Conservation (phyloP, 805 yeast species). For the Saccharomyces kudriavzevii region DNA sequence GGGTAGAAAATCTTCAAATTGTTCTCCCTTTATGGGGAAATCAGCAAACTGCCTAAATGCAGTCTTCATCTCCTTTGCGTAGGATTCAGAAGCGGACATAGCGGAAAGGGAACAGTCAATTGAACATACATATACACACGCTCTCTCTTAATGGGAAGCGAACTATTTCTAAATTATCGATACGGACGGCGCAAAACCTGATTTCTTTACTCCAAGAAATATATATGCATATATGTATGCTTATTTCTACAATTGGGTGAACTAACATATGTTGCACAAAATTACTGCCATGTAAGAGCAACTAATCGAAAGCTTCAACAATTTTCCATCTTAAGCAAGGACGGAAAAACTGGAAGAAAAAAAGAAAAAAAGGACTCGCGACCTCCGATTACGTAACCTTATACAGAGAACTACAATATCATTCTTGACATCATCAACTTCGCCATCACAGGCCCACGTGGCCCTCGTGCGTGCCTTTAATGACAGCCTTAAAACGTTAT, state of each 20-base stretch:
- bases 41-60: slow-evolving; percentile 76
- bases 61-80: slow-evolving; percentile 41
- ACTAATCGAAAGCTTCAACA: background rate
- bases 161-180: background rate
- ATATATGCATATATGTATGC: background rate
- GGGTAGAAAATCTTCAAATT: slow-evolving; percentile 95
- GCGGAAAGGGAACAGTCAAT: background rate
- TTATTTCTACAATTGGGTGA: background rate
- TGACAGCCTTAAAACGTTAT: background rate
- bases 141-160: background rate
- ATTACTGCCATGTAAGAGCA: background rate
- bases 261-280: background rate
- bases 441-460: background rate
- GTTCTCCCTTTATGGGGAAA: slow-evolving; percentile 86
- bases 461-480: background rate
- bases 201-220: background rate
- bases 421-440: background rate
- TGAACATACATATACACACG: background rate
- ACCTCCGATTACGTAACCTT: background rate
- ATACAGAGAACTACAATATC: background rate
- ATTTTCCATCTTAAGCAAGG: background rate
- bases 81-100: slow-evolving; percentile 6
- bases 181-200: background rate
- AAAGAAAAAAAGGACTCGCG: background rate
- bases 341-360: background rate